Evolutionary conservation across 1,139 yeast species (phyloP), one percentile per base, ranked within the genome.

Genomic region (Suhomyces bribrorum): DNA sequence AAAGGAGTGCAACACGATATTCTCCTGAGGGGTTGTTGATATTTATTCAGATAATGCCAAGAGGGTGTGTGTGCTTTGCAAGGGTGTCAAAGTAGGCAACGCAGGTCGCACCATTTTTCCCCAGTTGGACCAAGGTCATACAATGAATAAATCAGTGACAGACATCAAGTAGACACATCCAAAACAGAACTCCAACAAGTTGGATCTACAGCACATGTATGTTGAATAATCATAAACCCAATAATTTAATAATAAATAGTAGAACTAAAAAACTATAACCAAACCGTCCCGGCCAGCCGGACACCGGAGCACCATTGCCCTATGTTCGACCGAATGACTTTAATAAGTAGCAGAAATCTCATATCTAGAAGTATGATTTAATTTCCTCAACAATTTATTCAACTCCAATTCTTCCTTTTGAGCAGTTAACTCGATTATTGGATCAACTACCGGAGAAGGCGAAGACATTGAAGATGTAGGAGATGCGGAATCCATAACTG

Each of bases 371-470:
- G 13, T 31, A 36, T 41, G 35, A 43, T 44, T 47, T 40, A 62
- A 52, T 43, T 47, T 53, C 37, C 56, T 52, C 44, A 69, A 60
- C 52, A 70, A 58, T 40, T 53, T 56, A 41, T 66, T 64, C 53
- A 70, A 63, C 47, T 68, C 65, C 35, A 56, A 53, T 47, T 70
- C 73, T 53, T 70, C 76, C 34, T 63, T 62, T 34, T 61, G 57
- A 7, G 76, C 75, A 8, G 75, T 57, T 44, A 66, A 50, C 48
- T 70, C 76, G 34, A 70, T 66, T 22, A 61, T 50, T 12, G 76
- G 76, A 47, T 70, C 73, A 31, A 69, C 60, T 26, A 24, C 36
- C 5, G 45, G 41, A 4, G 45, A 26, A 14, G 39, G 40, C 15
- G 40, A 29, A 8, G 41, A 41, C 15, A 36, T 29, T 15, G 44